Evolutionary conservation across 768 basidiomycete species (phyloP), one percentile per base, ranked within the genome.

Genomic region (Pleurotus sapidus): DNA sequence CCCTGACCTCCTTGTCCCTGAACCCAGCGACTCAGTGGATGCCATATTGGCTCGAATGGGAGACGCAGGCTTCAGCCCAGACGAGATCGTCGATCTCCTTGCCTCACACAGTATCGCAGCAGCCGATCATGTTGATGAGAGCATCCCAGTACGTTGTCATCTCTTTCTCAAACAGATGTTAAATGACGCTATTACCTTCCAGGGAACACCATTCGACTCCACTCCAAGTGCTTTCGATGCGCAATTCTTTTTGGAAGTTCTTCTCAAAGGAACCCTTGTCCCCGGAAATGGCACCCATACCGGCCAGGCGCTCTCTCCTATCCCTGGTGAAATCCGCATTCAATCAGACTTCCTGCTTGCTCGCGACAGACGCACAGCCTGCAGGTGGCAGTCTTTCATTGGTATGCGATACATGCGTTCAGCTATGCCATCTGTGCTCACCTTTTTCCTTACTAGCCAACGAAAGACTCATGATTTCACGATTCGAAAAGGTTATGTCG

Each of bases 331-430:
- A 54, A 62, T 71, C 47, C 68, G 70, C 20, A 60, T 72, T 11
- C 68, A 70, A 49, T 70, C 70, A 7, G 71, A 72, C 57, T 56
- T 55, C 30, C 57, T 47, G 3, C 25, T 71, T 15, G 67, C 69
- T 18, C 66, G 68, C 15, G 65, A 71, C 53, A 25, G 60, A 38
- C 67, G 68, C 34, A 77, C 76, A 18, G 73, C 76, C 14, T 77
- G 76, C 64, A 57, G 65, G 53, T 77, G 76, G 75, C 76, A 77
- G 57, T 65, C 68, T 3, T 69, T 71, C 61, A 65, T 75, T 46
- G 56, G 69, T 69, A 50, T 55, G 62, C 45, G 17, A 30, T 8
- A 24, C 20, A 14, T 39, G 17, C 46, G 2, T 15, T 11, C 12
- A 20, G n/a, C 25, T 7, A 6, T 17, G 5, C 7, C 15, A 25